Conservation (phyloP, 108 stramenopile genomes). For the Stephanodiscus triporus region DNA sequence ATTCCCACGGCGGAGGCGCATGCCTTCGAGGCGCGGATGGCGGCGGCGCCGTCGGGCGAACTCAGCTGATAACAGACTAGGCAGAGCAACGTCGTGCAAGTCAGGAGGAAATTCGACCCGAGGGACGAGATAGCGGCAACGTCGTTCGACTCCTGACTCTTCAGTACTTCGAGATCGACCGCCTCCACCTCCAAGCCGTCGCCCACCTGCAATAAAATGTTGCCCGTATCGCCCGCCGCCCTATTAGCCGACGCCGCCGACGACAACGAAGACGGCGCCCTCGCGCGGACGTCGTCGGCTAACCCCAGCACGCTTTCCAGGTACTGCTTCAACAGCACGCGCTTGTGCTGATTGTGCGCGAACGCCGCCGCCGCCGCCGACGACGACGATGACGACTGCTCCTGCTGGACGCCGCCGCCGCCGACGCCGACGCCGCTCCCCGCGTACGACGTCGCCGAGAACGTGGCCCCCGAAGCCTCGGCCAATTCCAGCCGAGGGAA, state of each 20-base stretch:
- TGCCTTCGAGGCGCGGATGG: constrained; percentile 78
- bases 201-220: constrained; percentile 41
- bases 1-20: constrained; percentile 72
- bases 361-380: background rate
- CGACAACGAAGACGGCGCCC: background rate
- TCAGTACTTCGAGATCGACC: background rate
- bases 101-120: constrained; percentile 52
- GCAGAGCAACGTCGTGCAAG: constrained; percentile 76
- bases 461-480: constrained; percentile 77
- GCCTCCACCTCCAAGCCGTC: constrained; percentile 37
- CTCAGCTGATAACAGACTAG: constrained; percentile 67
- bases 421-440: constrained; percentile 56
- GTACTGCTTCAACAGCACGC: constrained; percentile 69
- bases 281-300: constrained; percentile 58
- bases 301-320: constrained; percentile 79
- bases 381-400: constrained; percentile 6
- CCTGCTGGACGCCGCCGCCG: constrained; percentile 60
- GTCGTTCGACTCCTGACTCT: background rate
- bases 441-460: constrained; percentile 84
- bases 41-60: constrained; percentile 70
- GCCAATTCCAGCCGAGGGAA: constrained; percentile 86
- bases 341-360: constrained; percentile 15
- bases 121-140: constrained; percentile 42
- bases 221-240: constrained; percentile 1
- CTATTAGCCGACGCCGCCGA: background rate